Evolutionary conservation across 208 protist species (phyloP).

Genomic region (Jaenimonas drosophilae): DNA sequence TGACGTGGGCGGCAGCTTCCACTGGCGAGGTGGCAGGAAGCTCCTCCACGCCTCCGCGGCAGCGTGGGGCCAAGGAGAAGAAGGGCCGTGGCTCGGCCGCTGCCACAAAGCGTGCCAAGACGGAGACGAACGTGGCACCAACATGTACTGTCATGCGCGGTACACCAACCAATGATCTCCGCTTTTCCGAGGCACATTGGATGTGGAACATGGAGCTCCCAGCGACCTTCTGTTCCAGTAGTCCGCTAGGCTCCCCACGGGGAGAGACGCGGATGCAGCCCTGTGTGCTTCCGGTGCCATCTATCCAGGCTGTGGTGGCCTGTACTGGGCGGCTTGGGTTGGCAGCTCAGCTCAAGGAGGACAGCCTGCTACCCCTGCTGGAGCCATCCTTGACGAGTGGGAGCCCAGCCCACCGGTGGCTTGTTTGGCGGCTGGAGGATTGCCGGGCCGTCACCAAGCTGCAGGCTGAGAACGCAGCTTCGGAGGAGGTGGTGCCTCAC

Average conservation of each 20-base stretch:
- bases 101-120: too few species aligned
- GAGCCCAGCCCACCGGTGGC: neutral
- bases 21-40: neutral
- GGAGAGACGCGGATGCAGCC: slow-evolving; percentile 3
- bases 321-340: slow-evolving; percentile 35
- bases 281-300: slow-evolving; percentile 39
- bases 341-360: slow-evolving; percentile 31
- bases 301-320: slow-evolving; percentile 35
- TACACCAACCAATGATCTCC: slow-evolving; percentile 12
- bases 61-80: neutral
- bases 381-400: neutral
- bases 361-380: neutral
- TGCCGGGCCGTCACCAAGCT: neutral
- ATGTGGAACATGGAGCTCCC: slow-evolving; percentile 52
- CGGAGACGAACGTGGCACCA: too few species aligned
- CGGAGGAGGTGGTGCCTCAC: too few species aligned
- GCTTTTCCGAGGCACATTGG: slow-evolving; percentile 45
- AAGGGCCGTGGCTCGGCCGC: neutral
- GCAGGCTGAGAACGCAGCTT: too few species aligned
- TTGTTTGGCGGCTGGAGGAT: neutral
- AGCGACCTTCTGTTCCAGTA: slow-evolving; percentile 1
- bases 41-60: neutral
- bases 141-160: neutral
- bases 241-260: too few species aligned
- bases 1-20: neutral